Evolutionary conservation across 2,329 filamentous ascomycete genomes (phyloP), one percentile per base, ranked within the genome.

Genomic region (Elsinoe perseae): DNA sequence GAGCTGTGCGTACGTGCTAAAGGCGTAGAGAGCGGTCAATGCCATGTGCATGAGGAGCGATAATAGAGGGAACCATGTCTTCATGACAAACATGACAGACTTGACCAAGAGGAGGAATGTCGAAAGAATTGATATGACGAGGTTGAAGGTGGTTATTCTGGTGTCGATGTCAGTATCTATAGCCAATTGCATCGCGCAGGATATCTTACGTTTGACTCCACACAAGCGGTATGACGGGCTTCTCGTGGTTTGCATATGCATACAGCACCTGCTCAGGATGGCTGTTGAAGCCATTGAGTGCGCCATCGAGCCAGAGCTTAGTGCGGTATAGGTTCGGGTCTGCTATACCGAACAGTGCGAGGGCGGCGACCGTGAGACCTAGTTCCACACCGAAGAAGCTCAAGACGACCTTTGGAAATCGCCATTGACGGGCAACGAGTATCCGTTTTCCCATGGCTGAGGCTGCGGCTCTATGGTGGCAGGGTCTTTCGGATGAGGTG

Each of bases 101-200:
- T 89, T 90, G 68, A 78, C 75, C 43, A 91, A 78, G 60, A 89
- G 79, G 67, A 89, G 77, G 74, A 92, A 92, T 68, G 87, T 84
- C 57, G 82, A 84, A 55, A 89, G 75, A 61, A 92, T 80, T 34
- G 86, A 85, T 62, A 90, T 85, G 66, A 85, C 84, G 62, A 90
- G 81, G 65, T 91, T 89, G 73, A 81, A 89, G 63, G 85, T 77
- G 48, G 87, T 89, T 60, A 89, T 75, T 56, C 87, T 91, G 65
- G 27, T 16, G 16, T 7, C n/a, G 16, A 21, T 14, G 30, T 50
- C 14, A 43, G 21, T 18, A 12, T 30, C 34, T 32, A 36, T 6
- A 53, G 4, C 28, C n/a, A 18, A 27, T 6, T 32, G 12, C 14
- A 27, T 25, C 7, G 21, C 10, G 6, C 7, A 18, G 23, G 5